Evolutionary conservation across 495 filamentous ascomycete species (phyloP).

Genomic region (Cryomyces antarcticus): DNA sequence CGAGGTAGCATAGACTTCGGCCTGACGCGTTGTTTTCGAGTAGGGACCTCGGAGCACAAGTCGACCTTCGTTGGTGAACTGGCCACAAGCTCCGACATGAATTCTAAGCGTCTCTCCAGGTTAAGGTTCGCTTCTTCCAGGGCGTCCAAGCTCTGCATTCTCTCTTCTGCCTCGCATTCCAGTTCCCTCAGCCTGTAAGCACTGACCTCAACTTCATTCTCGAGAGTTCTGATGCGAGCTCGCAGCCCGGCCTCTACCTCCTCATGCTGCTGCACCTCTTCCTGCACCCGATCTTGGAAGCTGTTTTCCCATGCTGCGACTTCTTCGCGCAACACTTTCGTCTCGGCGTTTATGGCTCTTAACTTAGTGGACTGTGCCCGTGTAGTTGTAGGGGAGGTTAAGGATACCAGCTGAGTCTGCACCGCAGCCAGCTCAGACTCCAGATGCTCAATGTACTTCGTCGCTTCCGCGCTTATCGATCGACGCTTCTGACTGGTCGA

Average conservation of each 20-base stretch:
- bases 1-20: too few relatives aligned
- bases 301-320: conserved; percentile 8
- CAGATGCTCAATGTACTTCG: conserved; percentile 11
- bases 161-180: conserved; percentile 2
- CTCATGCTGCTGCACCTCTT: conserved; percentile 4
- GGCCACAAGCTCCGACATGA: too few relatives aligned
- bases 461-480: conserved; percentile 6
- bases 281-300: conserved; percentile 9
- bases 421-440: conserved; percentile 6
- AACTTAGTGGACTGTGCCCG: conserved; percentile 5
- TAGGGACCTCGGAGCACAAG: too few relatives aligned
- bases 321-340: conserved; percentile 5
- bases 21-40: too few relatives aligned
- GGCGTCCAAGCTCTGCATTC: background rate
- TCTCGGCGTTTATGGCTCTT: conserved; percentile 5
- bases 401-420: conserved; percentile 4
- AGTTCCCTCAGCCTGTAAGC: conserved; percentile 4
- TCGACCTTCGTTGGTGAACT: too few relatives aligned
- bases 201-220: conserved; percentile 7
- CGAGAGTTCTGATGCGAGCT: conserved; percentile 2
- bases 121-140: too few relatives aligned
- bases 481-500: conserved; percentile 1
- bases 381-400: conserved; percentile 1
- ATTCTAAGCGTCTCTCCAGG: too few relatives aligned
- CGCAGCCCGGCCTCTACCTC: conserved; percentile 4